Percentiles rank a stretch among this genome's conserved stretches.
These are phyloP conservation scores for Musa schizocarpa DNA, from an alignment of 176 grass and related monocot species.

Conservation along the genomic window DNA sequence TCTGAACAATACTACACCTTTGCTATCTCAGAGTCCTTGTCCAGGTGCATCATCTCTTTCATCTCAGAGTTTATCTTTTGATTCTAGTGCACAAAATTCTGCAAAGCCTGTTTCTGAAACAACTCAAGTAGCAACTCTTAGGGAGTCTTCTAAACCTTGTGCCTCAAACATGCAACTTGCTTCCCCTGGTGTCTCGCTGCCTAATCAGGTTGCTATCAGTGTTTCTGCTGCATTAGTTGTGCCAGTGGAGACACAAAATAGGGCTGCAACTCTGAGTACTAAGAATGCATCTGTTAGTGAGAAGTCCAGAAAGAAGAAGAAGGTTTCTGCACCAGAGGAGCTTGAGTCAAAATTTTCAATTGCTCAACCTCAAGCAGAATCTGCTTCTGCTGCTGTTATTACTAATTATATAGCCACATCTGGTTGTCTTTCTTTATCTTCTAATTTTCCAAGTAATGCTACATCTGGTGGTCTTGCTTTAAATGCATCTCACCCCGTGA, in stretches of 20 bases:
- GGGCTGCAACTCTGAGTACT: conserved; percentile 24
- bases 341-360: conserved; percentile 35
- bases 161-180: conserved; percentile 21
- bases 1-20: conserved; percentile 33
- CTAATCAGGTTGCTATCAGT: conserved; percentile 17
- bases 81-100: conserved; percentile 39
- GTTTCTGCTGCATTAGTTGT: conserved; percentile 33
- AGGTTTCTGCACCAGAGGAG: neutral
- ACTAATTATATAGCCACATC: conserved; percentile 13
- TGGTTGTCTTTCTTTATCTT: conserved; percentile 40
- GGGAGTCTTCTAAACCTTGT: conserved; percentile 33
- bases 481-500: conserved; percentile 31
- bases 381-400: conserved; percentile 29
- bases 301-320: conserved; percentile 83
- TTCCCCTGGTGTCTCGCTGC: conserved; percentile 16
- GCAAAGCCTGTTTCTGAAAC: conserved; percentile 39
- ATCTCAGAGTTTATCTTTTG: conserved; percentile 68
- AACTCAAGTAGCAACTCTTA: conserved; percentile 42
- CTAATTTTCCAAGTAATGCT: conserved; percentile 42
- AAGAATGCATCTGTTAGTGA: conserved; percentile 42
- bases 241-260: conserved; percentile 49
- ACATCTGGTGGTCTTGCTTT: conserved; percentile 36
- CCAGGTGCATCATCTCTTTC: conserved; percentile 41
- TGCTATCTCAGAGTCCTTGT: conserved; percentile 45
- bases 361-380: conserved; percentile 32